Conservation (phyloP, 1,139 yeast genomes). For the Taphrina deformans region DNA sequence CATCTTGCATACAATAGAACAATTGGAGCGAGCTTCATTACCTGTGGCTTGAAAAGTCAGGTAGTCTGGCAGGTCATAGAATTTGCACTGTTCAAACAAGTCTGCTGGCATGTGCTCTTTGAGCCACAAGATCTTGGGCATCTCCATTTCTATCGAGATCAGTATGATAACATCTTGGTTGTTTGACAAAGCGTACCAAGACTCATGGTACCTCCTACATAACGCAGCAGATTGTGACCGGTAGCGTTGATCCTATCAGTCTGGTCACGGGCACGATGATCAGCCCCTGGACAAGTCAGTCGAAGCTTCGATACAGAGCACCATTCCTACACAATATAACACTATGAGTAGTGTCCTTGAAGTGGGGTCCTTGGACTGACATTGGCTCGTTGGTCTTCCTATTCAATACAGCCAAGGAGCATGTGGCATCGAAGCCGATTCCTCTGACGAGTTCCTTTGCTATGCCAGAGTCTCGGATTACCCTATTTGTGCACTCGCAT, state of each 20-base stretch:
- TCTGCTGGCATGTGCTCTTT: slow-evolving; percentile 77
- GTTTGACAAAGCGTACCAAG: slow-evolving; percentile 58
- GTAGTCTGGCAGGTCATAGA: slow-evolving; percentile 88
- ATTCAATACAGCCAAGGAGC: slow-evolving; percentile 81
- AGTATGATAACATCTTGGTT: too few relatives aligned
- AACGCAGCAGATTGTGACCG: slow-evolving; percentile 72
- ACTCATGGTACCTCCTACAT: slow-evolving; percentile 97
- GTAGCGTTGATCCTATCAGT: slow-evolving; percentile 79
- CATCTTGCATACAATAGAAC: slow-evolving; percentile 92
- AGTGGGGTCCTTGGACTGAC: slow-evolving; percentile 85
- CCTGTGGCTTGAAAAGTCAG: slow-evolving; percentile 90
- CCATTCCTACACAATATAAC: slow-evolving; percentile 72
- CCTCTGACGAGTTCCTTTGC: slow-evolving; percentile 70
- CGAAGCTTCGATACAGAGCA: too few relatives aligned
- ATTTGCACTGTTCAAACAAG: slow-evolving; percentile 66
- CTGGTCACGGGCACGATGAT: slow-evolving; percentile 90
- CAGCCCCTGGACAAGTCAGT: slow-evolving; percentile 52
- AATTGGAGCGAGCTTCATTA: slow-evolving; percentile 77
- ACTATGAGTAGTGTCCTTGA: slow-evolving; percentile 67
- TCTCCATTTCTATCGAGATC: slow-evolving; percentile 49
- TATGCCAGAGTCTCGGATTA: slow-evolving; percentile 71
- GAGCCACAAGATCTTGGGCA: slow-evolving; percentile 96
- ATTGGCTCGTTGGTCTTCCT: slow-evolving; percentile 68
- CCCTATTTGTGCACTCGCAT: slow-evolving; percentile 74
- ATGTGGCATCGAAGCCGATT: slow-evolving; percentile 95